Evolutionary conservation across 306 rosid species (phyloP).

Genomic region (Corylus avellana): DNA sequence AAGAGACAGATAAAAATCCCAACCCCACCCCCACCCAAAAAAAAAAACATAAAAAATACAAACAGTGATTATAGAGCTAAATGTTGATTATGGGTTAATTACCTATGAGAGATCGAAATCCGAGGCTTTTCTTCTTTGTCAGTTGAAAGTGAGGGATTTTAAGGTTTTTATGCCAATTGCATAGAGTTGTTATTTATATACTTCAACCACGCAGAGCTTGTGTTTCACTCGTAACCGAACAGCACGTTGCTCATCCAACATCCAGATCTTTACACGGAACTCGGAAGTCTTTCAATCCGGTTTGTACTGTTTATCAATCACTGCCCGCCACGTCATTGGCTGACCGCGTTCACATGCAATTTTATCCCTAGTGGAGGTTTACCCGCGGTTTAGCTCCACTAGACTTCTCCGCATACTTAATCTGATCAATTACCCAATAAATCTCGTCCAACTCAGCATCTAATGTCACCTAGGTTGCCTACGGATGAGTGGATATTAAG

Average conservation of each 20-base stretch:
- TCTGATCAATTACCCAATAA: too few relatives aligned
- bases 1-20: not conserved
- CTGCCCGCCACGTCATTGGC: not conserved
- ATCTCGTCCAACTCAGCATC: too few relatives aligned
- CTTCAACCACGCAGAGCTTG: not conserved
- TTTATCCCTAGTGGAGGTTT: not conserved
- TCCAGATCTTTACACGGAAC: too few relatives aligned
- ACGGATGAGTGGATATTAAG: too few relatives aligned
- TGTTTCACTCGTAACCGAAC: not conserved
- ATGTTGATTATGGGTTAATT: not conserved
- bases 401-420: too few relatives aligned
- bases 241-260: not conserved
- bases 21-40: not conserved
- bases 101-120: conserved; percentile 22
- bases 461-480: too few relatives aligned
- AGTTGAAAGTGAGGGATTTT: not conserved
- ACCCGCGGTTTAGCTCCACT: not conserved
- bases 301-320: not conserved
- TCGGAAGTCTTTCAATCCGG: not conserved
- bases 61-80: not conserved
- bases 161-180: not conserved
- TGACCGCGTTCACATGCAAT: not conserved
- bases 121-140: not conserved
- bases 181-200: not conserved
- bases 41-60: not conserved